These are phyloP conservation scores for Termitomyces heimii DNA, from an alignment of 768 basidiomycete genomes.

Conservation along the genomic window DNA sequence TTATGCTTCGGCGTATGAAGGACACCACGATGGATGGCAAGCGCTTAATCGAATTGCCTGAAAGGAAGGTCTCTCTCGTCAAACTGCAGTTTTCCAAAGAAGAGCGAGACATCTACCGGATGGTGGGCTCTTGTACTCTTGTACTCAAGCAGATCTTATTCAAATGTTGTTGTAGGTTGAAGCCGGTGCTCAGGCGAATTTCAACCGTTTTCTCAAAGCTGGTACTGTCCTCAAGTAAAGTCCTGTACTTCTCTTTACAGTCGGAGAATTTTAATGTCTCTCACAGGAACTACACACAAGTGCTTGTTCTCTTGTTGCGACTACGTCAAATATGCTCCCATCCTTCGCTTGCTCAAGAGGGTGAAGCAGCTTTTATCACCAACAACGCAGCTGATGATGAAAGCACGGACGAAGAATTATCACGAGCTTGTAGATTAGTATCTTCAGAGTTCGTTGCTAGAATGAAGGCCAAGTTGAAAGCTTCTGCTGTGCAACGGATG, in stretches of 20 bases:
- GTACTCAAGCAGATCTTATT: background rate
- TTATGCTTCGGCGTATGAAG: constrained; percentile 59
- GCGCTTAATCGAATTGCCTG: constrained; percentile 58
- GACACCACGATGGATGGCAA: constrained; percentile 60
- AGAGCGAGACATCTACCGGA: constrained; percentile 59
- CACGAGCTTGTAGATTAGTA: constrained; percentile 38
- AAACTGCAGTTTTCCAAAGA: constrained; percentile 54
- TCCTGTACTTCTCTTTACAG: background rate
- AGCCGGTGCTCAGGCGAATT: constrained; percentile 46
- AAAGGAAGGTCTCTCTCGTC: constrained; percentile 44
- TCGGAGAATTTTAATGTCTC: background rate
- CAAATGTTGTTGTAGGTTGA: constrained; percentile 35
- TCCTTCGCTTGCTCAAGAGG: constrained; percentile 59
- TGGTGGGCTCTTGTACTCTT: constrained; percentile 23
- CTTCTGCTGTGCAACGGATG: constrained; percentile 35
- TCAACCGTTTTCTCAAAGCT: constrained; percentile 55
- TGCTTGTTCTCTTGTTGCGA: constrained; percentile 42
- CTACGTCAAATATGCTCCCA: constrained; percentile 68
- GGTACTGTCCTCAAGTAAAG: constrained; percentile 65
- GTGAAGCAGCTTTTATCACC: constrained; percentile 37
- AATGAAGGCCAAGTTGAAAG: constrained; percentile 42
- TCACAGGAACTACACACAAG: constrained; percentile 51
- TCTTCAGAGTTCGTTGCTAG: constrained; percentile 42
- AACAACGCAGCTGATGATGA: constrained; percentile 32
- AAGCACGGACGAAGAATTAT: constrained; percentile 31